Conservation (phyloP, 2,329 filamentous ascomycete species). For the Magnaporthales sp. region DNA sequence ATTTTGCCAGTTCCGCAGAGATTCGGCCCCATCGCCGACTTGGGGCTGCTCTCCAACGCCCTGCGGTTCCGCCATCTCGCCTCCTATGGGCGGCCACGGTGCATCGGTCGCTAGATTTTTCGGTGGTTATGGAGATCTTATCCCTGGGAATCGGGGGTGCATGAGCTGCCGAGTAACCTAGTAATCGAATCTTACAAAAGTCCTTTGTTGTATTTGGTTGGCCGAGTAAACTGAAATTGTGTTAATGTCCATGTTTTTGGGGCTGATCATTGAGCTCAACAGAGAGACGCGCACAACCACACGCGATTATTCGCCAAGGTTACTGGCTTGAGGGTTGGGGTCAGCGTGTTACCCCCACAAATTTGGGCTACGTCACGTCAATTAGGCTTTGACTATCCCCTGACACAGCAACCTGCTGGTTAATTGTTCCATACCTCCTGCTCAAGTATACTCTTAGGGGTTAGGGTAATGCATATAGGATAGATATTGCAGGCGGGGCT, state of each 20-base stretch:
- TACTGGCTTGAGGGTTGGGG: background rate
- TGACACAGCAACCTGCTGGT: background rate
- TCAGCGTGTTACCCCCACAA: background rate
- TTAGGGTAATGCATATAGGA: background rate
- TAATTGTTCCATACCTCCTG: too few species aligned
- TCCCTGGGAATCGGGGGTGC: background rate
- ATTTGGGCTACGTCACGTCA: background rate
- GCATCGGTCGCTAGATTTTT: background rate
- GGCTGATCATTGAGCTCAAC: background rate
- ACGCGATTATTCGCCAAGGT: background rate
- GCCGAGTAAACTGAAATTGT: background rate
- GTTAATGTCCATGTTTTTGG: background rate
- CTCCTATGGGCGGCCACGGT: background rate
- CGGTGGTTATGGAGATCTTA: background rate
- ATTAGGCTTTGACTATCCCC: background rate
- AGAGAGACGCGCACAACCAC: background rate
- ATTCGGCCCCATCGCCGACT: background rate
- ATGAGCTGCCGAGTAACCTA: background rate
- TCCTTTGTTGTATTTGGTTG: background rate
- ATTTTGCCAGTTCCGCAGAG: constrained; percentile 32
- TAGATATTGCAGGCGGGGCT: too few species aligned
- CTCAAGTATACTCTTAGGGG: too few species aligned
- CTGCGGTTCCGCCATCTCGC: background rate
- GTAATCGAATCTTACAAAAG: too few species aligned
- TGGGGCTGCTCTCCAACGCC: background rate